Base-by-base conservation (phyloP, 345 rosid genomes). In the Ailanthus altissimus region DNA sequence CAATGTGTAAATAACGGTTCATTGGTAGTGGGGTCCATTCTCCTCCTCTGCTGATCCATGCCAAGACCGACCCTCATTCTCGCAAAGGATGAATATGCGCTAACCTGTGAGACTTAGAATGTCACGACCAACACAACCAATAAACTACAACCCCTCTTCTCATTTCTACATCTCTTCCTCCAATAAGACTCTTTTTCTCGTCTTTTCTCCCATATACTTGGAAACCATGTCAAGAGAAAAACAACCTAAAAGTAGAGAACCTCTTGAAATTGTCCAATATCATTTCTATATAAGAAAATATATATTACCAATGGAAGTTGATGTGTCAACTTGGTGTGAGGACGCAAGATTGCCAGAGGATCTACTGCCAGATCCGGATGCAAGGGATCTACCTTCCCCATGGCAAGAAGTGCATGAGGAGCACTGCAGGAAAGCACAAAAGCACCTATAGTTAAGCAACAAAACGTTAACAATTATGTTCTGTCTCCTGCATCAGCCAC, bases 1-100 rank as follows among this genome's bases (percentile, higher is more conserved):
- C 95, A 96, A 78, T 94, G 90, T 42, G 98, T 94, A 85, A 96
- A 96, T 81, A 94, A 84, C 0, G 99, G 99, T 78, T 96, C 99
- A 81, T 94, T 96, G 46, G 97, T 90, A 14, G 87, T 10, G 12
- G 92, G 82, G 85, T 96, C 98, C 92, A 96, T 86, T 85, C 90
- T 93, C 84, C 95, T 90, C 76, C 92, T 85, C 79, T 94, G 99
- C 73, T 84, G 97, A 42, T 92, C 97, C 75, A 87, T 68, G 23
- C 86, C 86, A 45, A 80, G 83, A 76, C 92, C 85, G 68, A 80
- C 86, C 38, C 90, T 94, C 72, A 82, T 73, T 83, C 97, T 94
- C 25, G 89, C 94, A 78, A 96, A 92, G 36, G 97, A 85, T 42
- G 98, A 96, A 79, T 96, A 96, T n/a, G 99, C 98, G 83, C 98